A percentile compares a stretch with the other conserved stretches of the same genome.
Conservation (phyloP, 305 asterid genomes). For the Fraxinus platypoda region DNA sequence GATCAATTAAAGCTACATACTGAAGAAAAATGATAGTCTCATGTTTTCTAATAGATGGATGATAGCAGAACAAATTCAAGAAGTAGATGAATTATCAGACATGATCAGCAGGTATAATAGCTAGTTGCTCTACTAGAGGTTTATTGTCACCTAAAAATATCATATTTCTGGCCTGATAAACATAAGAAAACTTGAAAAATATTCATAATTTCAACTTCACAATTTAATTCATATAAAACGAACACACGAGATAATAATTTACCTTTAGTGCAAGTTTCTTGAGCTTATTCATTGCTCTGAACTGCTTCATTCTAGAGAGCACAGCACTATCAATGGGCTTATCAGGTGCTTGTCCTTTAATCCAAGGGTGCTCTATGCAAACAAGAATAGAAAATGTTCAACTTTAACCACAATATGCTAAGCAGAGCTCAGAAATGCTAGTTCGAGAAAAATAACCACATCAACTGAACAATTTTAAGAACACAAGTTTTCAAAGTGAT, state of each 20-base stretch:
- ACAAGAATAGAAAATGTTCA: conserved; percentile 12
- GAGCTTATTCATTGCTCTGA: conserved; percentile 85
- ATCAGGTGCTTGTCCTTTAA: conserved; percentile 78
- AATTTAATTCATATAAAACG: background rate
- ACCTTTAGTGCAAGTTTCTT: conserved; percentile 80
- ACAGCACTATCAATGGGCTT: conserved; percentile 75
- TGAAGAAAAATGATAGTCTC: background rate
- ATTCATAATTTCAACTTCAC: background rate
- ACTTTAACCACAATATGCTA: conserved; percentile 1
- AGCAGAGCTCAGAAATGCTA: background rate
- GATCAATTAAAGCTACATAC: background rate
- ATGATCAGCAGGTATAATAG: background rate
- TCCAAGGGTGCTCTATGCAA: conserved; percentile 70
- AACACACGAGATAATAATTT: conserved; percentile 11
- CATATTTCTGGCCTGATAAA: background rate
- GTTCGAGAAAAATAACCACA: conserved; percentile 8
- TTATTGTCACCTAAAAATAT: background rate
- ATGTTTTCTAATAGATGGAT: background rate
- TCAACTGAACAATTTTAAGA: background rate
- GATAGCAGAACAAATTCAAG: background rate
- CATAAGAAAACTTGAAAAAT: background rate
- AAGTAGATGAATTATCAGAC: background rate
- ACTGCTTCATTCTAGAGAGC: conserved; percentile 83
- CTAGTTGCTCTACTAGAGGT: background rate
- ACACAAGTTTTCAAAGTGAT: background rate